A percentile compares a stretch with the other conserved stretches of the same genome.
Conservation (phyloP, 2,329 filamentous ascomycete genomes). For the Orbilia javanica region DNA sequence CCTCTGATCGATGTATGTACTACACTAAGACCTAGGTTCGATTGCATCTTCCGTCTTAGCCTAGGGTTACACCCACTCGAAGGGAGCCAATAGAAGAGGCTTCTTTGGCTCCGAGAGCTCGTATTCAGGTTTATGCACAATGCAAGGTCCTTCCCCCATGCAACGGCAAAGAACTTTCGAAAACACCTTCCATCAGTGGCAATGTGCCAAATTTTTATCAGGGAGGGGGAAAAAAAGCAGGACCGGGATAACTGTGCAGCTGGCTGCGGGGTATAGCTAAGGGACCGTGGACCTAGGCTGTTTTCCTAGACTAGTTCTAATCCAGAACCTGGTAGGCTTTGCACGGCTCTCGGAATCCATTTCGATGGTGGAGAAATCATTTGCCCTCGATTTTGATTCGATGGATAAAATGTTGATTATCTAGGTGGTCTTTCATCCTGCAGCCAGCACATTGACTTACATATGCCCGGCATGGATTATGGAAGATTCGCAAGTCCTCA, state of each 20-base stretch:
- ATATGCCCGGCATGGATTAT: constrained; percentile 4
- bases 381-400: constrained; percentile 28
- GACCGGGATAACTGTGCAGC: constrained; percentile 9
- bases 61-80: neutral
- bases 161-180: constrained; percentile 51
- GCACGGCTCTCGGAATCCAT: constrained; percentile 44
- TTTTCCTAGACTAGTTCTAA: constrained; percentile 15
- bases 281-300: constrained; percentile 33
- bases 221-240: neutral
- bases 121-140: constrained; percentile 31
- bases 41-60: constrained; percentile 7
- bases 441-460: too few species aligned
- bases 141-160: constrained; percentile 8
- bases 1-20: constrained; percentile 32
- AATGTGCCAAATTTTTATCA: constrained; percentile 19
- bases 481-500: constrained; percentile 4
- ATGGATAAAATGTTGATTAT: constrained; percentile 27
- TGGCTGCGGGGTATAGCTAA: constrained; percentile 54
- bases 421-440: neutral
- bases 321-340: constrained; percentile 33
- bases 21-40: neutral
- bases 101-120: constrained; percentile 25
- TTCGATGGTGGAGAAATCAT: constrained; percentile 45
- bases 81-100: constrained; percentile 20
- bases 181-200: constrained; percentile 42